Base-by-base conservation (phyloP, 768 basidiomycete genomes). In the Glaciozyma antarctica region DNA sequence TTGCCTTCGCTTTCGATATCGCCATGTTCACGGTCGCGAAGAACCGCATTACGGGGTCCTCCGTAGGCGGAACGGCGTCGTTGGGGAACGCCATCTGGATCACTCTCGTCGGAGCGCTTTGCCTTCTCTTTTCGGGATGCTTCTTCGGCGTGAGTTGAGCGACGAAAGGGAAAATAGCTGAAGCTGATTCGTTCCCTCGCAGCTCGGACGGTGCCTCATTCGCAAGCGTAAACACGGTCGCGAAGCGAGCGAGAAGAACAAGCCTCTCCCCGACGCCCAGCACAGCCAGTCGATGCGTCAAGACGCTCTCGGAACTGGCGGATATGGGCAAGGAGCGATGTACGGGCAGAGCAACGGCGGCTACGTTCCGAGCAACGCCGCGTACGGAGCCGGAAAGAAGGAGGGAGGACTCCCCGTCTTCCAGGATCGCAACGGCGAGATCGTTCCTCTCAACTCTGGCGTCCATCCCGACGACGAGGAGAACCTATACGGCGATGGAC, bases 1-100 rank as follows among this genome's bases (percentile, higher is more conserved):
- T 89, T 52, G 92, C 93, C 7, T 93, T 97, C 77, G 83, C 94
- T 41, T 92, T 97, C 77, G 95, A 99, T 76, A 78, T 97, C 64
- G 87, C 83, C 70, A 79, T 95, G 63, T 98, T 97, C 79, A 90
- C 89, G 80, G 78, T 94, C 62, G 88, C 88, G 64, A 91, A 86
- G 74, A 79, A 87, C 52, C 84, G 92, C 60, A 87, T 99, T 76
- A 87, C 88, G 12, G 48, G 52, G 26, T 53, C 56, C 32, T 32
- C 17, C 10, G 62, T 65, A 1, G 63, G 63, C 26, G 65, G 65
- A 0, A 52, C 16, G 6, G 69, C 69, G 0, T 2, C 32, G 26
- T 53, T 94, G 8, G 94, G 94, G 19, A 86, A 81, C 64, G 91
- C 88, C 24, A 82, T 92, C 48, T 97, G 93, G 93, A 79, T 97